Conservation (phyloP, 1,284 basidiomycete genomes). For the Ceratobasidium sp. region DNA sequence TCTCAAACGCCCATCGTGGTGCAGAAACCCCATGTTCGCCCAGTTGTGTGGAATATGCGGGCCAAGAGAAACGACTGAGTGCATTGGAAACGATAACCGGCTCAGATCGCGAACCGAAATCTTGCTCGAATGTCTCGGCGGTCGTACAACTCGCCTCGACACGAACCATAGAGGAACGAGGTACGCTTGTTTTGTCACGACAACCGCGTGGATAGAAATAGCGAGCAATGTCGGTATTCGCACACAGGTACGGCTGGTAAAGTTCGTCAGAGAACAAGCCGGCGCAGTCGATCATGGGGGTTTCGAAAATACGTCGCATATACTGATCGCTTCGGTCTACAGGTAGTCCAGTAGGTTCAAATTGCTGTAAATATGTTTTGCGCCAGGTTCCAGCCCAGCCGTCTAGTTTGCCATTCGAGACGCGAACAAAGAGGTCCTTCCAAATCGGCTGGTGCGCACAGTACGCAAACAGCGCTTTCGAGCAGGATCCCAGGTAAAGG, state of each 20-base stretch:
- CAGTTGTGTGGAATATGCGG: slow-evolving; percentile 44
- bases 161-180: slow-evolving; percentile 41
- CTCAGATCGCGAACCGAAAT: slow-evolving; percentile 45
- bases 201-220: slow-evolving; percentile 47
- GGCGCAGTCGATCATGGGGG: slow-evolving; percentile 51
- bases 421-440: slow-evolving; percentile 52
- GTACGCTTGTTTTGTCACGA: not conserved
- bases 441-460: slow-evolving; percentile 52
- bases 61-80: slow-evolving; percentile 53
- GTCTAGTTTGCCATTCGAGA: slow-evolving; percentile 45
- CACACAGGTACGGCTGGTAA: slow-evolving; percentile 54
- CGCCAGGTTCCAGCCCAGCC: slow-evolving; percentile 53
- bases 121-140: slow-evolving; percentile 27
- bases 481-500: slow-evolving; percentile 38
- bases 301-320: slow-evolving; percentile 45
- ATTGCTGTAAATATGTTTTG: slow-evolving; percentile 51
- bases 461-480: slow-evolving; percentile 53
- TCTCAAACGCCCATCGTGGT: slow-evolving; percentile 52
- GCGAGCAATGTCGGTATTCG: slow-evolving; percentile 46
- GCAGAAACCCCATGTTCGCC: not conserved
- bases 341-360: slow-evolving; percentile 43
- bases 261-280: slow-evolving; percentile 53
- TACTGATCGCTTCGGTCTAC: slow-evolving; percentile 1
- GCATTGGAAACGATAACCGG: slow-evolving; percentile 54
- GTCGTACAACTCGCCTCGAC: slow-evolving; percentile 7